Conservation (phyloP, 768 basidiomycete genomes). For the Russula foetens region DNA sequence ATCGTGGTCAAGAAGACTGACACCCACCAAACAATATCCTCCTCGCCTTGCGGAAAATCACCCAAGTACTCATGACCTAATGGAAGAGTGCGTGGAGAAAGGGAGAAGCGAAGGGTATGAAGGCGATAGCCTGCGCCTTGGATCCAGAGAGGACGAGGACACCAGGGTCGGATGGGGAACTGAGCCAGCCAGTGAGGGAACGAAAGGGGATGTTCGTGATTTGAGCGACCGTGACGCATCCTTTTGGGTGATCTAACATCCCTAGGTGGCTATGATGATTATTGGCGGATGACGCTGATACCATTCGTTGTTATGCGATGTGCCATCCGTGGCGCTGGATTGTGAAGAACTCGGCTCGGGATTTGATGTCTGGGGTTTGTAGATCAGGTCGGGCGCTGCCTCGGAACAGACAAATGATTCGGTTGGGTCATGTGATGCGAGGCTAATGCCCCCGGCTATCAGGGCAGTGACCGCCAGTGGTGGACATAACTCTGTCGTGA, state of each 20-base stretch:
- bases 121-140: neutral
- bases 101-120: neutral
- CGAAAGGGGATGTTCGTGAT: neutral
- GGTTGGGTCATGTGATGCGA: neutral
- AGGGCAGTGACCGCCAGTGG: neutral
- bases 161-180: neutral
- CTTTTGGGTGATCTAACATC: neutral
- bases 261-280: neutral
- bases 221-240: too few species aligned
- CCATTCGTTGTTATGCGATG: neutral
- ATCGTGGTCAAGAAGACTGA: neutral
- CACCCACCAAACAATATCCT: constrained; percentile 10
- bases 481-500: neutral
- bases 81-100: neutral
- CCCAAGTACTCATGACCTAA: constrained; percentile 12
- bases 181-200: constrained; percentile 16
- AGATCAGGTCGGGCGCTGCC: too few species aligned
- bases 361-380: too few species aligned
- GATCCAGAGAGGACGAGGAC: constrained; percentile 2
- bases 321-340: neutral
- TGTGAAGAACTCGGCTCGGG: too few species aligned
- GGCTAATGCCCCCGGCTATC: neutral
- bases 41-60: constrained; percentile 17
- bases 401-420: too few species aligned
- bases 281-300: neutral